phyloP scores from a whole-genome alignment of 2,329 filamentous ascomycete genomes.

The Dactylellina cionopaga region DNA sequence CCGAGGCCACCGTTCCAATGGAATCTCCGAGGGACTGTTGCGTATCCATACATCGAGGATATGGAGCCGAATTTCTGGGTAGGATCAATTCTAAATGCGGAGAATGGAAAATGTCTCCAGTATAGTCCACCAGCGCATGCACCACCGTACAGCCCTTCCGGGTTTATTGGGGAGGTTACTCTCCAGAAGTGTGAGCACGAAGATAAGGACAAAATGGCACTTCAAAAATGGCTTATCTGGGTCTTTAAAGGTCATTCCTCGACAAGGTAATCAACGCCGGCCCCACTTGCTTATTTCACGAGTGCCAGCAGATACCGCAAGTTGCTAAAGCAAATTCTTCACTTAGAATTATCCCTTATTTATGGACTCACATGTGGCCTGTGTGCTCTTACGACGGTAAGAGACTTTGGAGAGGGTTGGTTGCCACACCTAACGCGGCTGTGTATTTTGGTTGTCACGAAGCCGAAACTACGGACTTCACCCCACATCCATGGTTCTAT shows the following conservation, averaged over 20 bases:
- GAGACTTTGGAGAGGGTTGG: constrained; percentile 9
- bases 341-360: constrained; percentile 13
- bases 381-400: not conserved
- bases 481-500: constrained; percentile 22
- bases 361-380: constrained; percentile 3
- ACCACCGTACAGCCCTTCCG: not conserved
- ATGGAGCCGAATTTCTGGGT: not conserved
- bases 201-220: not conserved
- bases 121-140: not conserved
- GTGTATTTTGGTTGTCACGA: constrained; percentile 29
- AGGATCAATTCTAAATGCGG: not conserved
- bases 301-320: too few species aligned
- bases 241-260: not conserved
- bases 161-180: not conserved
- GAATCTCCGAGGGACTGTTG: constrained; percentile 7
- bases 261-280: constrained; percentile 1
- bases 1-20: constrained; percentile 22
- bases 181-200: not conserved
- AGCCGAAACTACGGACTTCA: not conserved
- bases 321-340: too few species aligned
- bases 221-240: constrained; percentile 11
- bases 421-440: not conserved
- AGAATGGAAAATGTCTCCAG: not conserved
- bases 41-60: not conserved
- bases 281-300: too few species aligned